A percentile compares a stretch with the other conserved stretches of the same genome.
Conservation (phyloP, 176 grass and related monocot species). For the Phragmites australis region DNA sequence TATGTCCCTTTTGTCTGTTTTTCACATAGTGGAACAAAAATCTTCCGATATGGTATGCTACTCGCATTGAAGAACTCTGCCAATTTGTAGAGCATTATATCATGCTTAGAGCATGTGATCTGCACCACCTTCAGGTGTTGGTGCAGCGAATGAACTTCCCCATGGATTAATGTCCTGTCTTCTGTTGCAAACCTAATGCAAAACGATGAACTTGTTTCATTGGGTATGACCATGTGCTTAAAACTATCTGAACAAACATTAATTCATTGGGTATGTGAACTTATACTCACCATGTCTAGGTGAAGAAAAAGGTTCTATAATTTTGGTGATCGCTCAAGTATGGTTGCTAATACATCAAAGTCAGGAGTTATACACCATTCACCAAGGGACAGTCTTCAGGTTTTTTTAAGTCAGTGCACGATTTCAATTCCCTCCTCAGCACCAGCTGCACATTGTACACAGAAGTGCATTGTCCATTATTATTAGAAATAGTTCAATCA, state of each 20-base stretch:
- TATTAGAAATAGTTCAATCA: constrained; percentile 7
- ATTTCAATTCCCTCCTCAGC: neutral
- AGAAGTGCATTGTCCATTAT: neutral
- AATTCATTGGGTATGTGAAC: neutral
- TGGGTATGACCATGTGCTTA: neutral
- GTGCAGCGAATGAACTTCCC: constrained; percentile 23
- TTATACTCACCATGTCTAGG: constrained; percentile 28
- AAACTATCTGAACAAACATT: constrained; percentile 11
- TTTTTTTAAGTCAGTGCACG: constrained; percentile 24
- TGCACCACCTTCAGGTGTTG: constrained; percentile 31
- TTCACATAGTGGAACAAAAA: too few relatives aligned
- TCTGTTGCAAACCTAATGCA: neutral
- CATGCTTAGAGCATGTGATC: constrained; percentile 30
- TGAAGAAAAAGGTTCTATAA: constrained; percentile 35
- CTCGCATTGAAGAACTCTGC: neutral
- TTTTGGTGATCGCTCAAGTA: constrained; percentile 19
- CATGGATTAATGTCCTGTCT: neutral
- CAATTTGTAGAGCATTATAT: neutral
- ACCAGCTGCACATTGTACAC: constrained; percentile 23
- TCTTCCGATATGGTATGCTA: neutral
- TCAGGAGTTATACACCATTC: constrained; percentile 32
- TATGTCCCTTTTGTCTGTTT: too few relatives aligned
- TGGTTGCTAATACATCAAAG: constrained; percentile 23
- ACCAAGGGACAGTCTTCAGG: constrained; percentile 35
- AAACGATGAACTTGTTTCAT: neutral